Evolutionary conservation across 805 yeast species (phyloP).

Genomic region (Candida fluviatilis): DNA sequence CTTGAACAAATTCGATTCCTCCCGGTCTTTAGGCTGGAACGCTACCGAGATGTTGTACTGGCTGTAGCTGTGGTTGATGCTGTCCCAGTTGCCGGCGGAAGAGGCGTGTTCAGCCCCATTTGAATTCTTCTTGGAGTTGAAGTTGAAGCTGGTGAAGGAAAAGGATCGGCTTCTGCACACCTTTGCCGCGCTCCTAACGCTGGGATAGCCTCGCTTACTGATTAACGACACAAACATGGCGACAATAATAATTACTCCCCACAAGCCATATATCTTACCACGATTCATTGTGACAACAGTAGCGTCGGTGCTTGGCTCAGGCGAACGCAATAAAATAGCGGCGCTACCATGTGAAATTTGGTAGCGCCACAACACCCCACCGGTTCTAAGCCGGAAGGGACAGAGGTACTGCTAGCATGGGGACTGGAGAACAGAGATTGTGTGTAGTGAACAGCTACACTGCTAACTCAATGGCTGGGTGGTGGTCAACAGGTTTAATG

Average conservation of each 20-base stretch:
- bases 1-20: constrained; percentile 44
- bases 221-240: constrained; percentile 10
- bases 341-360: too few species aligned
- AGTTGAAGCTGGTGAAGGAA: background rate
- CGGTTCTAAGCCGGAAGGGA: too few species aligned
- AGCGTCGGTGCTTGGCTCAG: too few species aligned
- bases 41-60: constrained; percentile 62
- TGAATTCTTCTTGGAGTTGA: background rate
- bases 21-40: constrained; percentile 68
- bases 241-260: constrained; percentile 7
- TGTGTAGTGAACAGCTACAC: too few species aligned
- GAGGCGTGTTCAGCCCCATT: constrained; percentile 8
- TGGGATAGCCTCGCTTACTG: constrained; percentile 5
- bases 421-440: too few species aligned
- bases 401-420: too few species aligned
- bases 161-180: background rate
- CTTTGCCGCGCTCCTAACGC: background rate
- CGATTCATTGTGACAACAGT: too few species aligned
- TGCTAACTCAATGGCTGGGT: too few species aligned
- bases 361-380: too few species aligned
- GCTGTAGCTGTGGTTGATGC: constrained; percentile 17
- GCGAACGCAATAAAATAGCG: too few species aligned
- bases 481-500: too few species aligned
- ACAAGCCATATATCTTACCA: constrained; percentile 1
- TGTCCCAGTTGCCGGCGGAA: constrained; percentile 13